Percentiles rank a stretch among this genome's conserved stretches.
These are phyloP conservation scores for Trichoderma harzianum DNA, from an alignment of 2,329 filamentous ascomycete genomes.

Conservation along the genomic window DNA sequence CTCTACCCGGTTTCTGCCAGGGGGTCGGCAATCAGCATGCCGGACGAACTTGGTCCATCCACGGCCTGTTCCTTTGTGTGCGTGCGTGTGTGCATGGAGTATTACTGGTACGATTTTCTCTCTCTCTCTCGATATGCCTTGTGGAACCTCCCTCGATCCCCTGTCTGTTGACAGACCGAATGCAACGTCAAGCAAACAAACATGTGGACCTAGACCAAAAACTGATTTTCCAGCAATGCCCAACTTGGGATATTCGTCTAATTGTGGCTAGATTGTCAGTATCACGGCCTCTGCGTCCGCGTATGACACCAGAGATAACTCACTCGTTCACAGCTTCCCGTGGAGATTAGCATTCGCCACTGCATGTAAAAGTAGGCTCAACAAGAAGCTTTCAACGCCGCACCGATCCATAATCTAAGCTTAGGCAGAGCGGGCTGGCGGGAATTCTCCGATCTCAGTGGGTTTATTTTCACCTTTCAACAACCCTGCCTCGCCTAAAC, in stretches of 20 bases:
- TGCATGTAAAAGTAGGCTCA: background rate
- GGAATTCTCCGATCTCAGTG: constrained; percentile 3
- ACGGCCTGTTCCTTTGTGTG: background rate
- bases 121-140: background rate
- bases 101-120: background rate
- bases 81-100: background rate
- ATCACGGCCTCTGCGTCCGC: background rate
- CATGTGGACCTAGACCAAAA: background rate
- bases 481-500: background rate
- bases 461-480: background rate
- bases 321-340: background rate
- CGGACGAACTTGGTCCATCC: background rate
- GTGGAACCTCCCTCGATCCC: background rate
- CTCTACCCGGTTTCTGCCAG: background rate
- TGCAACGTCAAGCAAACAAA: background rate
- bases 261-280: background rate
- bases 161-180: background rate
- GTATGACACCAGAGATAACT: background rate
- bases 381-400: background rate
- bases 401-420: background rate
- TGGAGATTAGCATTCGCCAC: background rate
- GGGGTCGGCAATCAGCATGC: background rate
- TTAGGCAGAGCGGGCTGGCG: background rate
- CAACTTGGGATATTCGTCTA: background rate
- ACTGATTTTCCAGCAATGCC: background rate